phyloP scores from a whole-genome alignment of 2,329 filamentous ascomycete species.

The Didymella pomorum region DNA sequence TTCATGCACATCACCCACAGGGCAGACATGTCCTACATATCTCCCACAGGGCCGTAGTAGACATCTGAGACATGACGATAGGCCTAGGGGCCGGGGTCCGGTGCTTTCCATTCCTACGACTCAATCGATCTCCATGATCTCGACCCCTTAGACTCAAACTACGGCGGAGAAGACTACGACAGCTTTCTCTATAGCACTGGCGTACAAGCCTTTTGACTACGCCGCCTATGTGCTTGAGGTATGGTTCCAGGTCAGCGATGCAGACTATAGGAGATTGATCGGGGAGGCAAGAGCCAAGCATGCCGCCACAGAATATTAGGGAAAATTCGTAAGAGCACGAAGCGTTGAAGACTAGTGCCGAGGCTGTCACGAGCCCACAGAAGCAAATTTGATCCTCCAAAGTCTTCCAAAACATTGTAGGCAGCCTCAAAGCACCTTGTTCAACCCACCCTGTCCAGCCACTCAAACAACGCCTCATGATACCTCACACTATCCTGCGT shows the following conservation, averaged over 20 bases:
- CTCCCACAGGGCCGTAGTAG: neutral
- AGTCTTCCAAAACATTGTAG: neutral
- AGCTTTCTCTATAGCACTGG: neutral
- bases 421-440: neutral
- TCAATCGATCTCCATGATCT: neutral
- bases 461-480: slow-evolving; percentile 57
- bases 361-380: neutral
- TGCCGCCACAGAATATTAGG: neutral
- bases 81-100: neutral
- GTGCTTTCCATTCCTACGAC: neutral
- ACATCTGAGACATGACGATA: neutral
- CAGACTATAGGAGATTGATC: slow-evolving; percentile 1
- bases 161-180: neutral
- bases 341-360: neutral
- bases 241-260: slow-evolving; percentile 9
- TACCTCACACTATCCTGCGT: slow-evolving; percentile 60
- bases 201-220: neutral
- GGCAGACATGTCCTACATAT: no score
- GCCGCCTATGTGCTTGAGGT: neutral
- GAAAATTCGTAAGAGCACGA: neutral
- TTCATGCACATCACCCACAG: no score
- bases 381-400: neutral
- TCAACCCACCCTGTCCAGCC: slow-evolving; percentile 46
- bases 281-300: neutral
- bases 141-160: neutral